Conservation (phyloP, 176 grass and related monocot species). For the Ensete ventricosum region DNA sequence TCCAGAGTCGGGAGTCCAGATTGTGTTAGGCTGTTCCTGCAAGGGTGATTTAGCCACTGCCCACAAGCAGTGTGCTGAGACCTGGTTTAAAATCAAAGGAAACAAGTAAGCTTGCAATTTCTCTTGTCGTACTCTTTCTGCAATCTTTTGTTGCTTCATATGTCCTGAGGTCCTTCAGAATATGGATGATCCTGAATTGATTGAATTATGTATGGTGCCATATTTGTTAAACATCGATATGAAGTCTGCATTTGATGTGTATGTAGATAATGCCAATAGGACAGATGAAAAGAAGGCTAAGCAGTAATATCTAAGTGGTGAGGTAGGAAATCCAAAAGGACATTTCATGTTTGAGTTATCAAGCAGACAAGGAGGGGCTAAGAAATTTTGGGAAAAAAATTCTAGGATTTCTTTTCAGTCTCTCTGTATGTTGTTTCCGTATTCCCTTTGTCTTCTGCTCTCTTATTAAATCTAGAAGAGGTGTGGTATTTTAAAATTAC, state of each 20-base stretch:
- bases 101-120: conserved; percentile 60
- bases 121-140: not conserved
- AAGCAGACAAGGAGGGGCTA: not conserved
- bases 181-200: not conserved
- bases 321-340: not conserved
- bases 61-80: conserved; percentile 96
- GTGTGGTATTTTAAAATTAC: too few relatives aligned
- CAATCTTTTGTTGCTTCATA: not conserved
- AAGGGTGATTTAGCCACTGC: conserved; percentile 78
- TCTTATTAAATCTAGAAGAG: too few relatives aligned
- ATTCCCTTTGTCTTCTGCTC: too few relatives aligned
- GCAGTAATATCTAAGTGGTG: not conserved
- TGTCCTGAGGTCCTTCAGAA: not conserved
- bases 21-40: conserved; percentile 92
- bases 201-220: not conserved
- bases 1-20: conserved; percentile 53
- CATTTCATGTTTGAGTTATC: not conserved
- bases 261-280: not conserved
- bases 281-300: not conserved
- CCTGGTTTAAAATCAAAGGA: conserved; percentile 99
- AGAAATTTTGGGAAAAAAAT: not conserved
- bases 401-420: not conserved
- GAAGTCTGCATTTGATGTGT: not conserved
- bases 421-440: not conserved
- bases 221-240: not conserved